Conservation (phyloP, 2,329 filamentous ascomycete genomes). For the Tolypocladium sp. region DNA sequence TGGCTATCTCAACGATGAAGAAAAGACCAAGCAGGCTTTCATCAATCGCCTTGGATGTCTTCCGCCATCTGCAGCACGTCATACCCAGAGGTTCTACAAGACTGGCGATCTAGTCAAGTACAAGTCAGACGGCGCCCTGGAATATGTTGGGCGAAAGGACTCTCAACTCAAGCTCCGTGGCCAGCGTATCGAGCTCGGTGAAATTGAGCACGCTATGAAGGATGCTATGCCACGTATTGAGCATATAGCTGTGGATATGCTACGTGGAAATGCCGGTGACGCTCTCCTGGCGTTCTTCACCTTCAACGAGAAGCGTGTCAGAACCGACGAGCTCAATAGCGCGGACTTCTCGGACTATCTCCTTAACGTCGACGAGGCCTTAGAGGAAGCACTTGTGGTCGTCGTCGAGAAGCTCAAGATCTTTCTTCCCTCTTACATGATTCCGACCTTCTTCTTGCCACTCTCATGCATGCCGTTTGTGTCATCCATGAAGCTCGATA, state of each 20-base stretch:
- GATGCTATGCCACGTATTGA: neutral
- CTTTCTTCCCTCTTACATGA: slow-evolving; percentile 1
- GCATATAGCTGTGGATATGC: neutral
- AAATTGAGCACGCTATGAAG: slow-evolving; percentile 6
- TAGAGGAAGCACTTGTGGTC: no score
- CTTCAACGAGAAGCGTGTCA: neutral
- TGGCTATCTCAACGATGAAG: slow-evolving; percentile 1
- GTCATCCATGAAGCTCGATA: slow-evolving; percentile 8
- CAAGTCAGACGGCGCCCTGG: slow-evolving; percentile 6
- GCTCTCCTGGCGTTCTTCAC: neutral
- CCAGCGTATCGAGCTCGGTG: slow-evolving; percentile 9
- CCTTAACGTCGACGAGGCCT: no score
- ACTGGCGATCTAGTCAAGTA: slow-evolving; percentile 10
- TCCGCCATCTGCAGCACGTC: no score
- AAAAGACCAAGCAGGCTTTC: slow-evolving; percentile 9
- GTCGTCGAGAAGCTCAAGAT: no score
- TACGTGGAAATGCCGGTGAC: neutral
- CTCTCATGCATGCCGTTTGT: slow-evolving; percentile 5
- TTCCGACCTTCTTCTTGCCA: neutral
- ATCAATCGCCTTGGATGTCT: neutral
- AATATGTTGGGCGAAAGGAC: slow-evolving; percentile 4
- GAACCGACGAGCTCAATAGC: no score
- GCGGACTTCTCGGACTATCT: no score
- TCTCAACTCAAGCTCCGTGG: slow-evolving; percentile 11
- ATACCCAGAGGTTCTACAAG: slow-evolving; percentile 5